Conservation (phyloP, 2,329 filamentous ascomycete genomes). For the Arachnomyces sp. region DNA sequence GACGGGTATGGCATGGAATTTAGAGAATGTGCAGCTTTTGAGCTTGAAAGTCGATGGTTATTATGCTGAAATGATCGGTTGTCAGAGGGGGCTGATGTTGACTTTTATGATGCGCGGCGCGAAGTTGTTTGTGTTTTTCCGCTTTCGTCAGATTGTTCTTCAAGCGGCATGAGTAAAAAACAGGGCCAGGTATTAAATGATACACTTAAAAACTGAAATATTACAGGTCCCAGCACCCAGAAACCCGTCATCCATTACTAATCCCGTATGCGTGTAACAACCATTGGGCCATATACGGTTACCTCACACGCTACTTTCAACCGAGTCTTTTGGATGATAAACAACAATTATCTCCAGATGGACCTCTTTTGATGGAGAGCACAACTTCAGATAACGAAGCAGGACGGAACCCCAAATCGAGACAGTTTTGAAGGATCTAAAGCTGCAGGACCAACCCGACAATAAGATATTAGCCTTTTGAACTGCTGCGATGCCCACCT, state of each 20-base stretch:
- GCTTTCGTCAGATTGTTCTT: no score
- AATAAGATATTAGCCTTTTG: no score
- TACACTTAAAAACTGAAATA: neutral
- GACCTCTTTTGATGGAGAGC: neutral
- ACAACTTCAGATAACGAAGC: neutral
- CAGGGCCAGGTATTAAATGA: neutral
- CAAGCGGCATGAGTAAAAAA: neutral
- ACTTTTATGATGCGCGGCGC: no score
- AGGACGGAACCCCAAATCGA: no score
- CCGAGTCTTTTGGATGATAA: neutral
- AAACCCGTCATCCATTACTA: no score
- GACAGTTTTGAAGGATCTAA: no score
- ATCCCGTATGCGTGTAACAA: conserved; percentile 10
- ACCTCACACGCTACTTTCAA: conserved; percentile 9
- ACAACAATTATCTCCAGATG: neutral
- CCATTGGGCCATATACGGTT: conserved; percentile 7
- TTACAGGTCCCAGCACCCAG: no score
- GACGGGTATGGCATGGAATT: conserved; percentile 21
- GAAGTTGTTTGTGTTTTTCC: no score
- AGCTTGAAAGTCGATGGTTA: conserved; percentile 5
- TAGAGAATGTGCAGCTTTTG: conserved; percentile 4
- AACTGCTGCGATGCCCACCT: no score
- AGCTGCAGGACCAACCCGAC: no score
- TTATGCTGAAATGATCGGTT: conserved; percentile 7
- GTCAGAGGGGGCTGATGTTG: conserved; percentile 7